These are phyloP conservation scores for Yamadazyma pseudoaaseri DNA, from an alignment of 1,139 yeast species.

Conservation along the genomic window DNA sequence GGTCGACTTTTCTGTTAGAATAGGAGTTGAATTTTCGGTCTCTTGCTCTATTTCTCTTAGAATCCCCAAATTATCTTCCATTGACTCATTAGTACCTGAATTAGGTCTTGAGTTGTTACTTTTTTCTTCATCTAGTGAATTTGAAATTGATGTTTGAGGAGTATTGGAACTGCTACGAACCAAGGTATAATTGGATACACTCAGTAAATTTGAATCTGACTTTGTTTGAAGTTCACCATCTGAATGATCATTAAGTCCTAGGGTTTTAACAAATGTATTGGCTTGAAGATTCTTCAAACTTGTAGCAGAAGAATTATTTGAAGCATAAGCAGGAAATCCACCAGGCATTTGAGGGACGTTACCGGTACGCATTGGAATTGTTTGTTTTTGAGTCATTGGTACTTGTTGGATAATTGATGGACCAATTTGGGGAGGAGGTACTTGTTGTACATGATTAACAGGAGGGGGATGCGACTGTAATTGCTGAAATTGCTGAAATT, in stretches of 20 bases:
- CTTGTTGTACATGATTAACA: not conserved
- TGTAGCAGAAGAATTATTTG: constrained; percentile 15
- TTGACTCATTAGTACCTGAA: constrained; percentile 7
- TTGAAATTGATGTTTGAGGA: constrained; percentile 36
- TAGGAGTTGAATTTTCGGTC: not conserved
- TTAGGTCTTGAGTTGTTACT: constrained; percentile 10
- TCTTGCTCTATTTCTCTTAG: constrained; percentile 9
- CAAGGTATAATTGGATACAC: constrained; percentile 25
- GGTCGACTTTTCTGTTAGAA: not conserved
- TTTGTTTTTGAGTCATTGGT: constrained; percentile 1
- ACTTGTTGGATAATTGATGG: not conserved
- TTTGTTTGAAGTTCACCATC: constrained; percentile 11
- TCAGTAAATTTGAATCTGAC: constrained; percentile 23
- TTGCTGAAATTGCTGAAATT: constrained; percentile 17
- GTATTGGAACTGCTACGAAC: constrained; percentile 33
- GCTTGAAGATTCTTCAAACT: constrained; percentile 16
- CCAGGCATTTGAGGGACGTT: constrained; percentile 1
- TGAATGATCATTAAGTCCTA: constrained; percentile 12
- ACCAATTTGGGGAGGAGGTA: not conserved
- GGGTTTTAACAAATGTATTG: constrained; percentile 12
- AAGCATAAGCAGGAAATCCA: constrained; percentile 3
- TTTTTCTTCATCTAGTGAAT: constrained; percentile 13
- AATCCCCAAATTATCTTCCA: constrained; percentile 7
- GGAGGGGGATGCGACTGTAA: constrained; percentile 4
- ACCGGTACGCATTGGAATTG: constrained; percentile 2